Percentiles rank a stretch among this genome's conserved stretches.
phyloP scores from a whole-genome alignment of 768 basidiomycete genomes.

The Termitomyces sp. region DNA sequence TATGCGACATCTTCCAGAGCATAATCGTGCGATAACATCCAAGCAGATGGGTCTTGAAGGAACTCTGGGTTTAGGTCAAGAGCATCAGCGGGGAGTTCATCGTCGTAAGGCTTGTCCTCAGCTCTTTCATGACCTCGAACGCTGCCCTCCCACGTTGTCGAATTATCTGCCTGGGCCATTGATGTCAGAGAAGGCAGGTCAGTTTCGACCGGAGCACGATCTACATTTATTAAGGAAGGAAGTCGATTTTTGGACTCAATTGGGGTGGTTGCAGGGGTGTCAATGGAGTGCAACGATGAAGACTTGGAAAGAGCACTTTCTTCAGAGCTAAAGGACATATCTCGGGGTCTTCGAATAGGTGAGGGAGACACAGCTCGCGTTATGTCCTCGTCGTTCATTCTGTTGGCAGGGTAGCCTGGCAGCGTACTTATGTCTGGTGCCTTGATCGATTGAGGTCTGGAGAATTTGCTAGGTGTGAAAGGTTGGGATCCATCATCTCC shows the following conservation, averaged over 20 bases:
- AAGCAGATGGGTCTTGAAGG: slow-evolving; percentile 40
- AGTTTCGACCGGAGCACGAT: slow-evolving; percentile 30
- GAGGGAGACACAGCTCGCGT: slow-evolving; percentile 43
- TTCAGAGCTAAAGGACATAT: slow-evolving; percentile 47
- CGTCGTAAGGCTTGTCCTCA: slow-evolving; percentile 53
- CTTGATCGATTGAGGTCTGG: slow-evolving; percentile 30
- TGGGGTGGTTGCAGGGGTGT: slow-evolving; percentile 44
- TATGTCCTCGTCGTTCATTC: slow-evolving; percentile 56
- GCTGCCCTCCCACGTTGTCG: slow-evolving; percentile 57
- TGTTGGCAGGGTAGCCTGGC: slow-evolving; percentile 30
- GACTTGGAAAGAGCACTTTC: slow-evolving; percentile 44
- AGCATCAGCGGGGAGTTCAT: slow-evolving; percentile 47
- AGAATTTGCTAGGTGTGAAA: slow-evolving; percentile 46
- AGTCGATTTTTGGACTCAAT: slow-evolving; percentile 36
- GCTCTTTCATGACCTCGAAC: slow-evolving; percentile 28
- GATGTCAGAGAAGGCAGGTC: slow-evolving; percentile 52
- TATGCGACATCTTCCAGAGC: slow-evolving; percentile 80
- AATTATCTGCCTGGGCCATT: slow-evolving; percentile 44
- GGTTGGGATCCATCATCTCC: slow-evolving; percentile 39
- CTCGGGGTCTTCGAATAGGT: slow-evolving; percentile 25
- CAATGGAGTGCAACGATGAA: slow-evolving; percentile 40
- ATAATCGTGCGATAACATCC: slow-evolving; percentile 74
- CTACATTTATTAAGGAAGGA: slow-evolving; percentile 22
- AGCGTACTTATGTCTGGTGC: slow-evolving; percentile 30
- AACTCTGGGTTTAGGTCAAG: slow-evolving; percentile 34